These are phyloP conservation scores for Scenedesmus sp. DNA, from an alignment of 163 green algal genomes.

Conservation along the genomic window DNA sequence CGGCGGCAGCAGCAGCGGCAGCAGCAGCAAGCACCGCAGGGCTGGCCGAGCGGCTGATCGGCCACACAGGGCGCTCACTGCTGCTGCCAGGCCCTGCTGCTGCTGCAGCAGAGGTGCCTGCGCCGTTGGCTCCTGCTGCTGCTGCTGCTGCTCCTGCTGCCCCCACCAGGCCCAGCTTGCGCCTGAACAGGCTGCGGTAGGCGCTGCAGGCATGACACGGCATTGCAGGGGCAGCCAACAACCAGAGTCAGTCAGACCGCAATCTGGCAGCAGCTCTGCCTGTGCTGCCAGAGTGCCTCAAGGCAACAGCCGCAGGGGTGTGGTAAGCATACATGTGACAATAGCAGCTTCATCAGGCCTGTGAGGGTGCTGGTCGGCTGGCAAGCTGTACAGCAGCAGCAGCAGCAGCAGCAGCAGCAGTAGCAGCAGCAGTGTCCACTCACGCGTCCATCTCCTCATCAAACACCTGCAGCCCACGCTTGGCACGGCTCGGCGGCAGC, in stretches of 20 bases:
- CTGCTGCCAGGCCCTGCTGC: not conserved
- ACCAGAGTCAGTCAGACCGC: not conserved
- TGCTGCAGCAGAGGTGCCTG: slow-evolving; percentile 18
- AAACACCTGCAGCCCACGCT: slow-evolving; percentile 53
- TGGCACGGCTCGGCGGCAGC: slow-evolving; percentile 42
- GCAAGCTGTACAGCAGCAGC: not conserved
- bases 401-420: not conserved
- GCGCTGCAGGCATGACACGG: slow-evolving; percentile 45
- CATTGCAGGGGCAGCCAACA: not conserved
- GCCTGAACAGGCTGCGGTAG: slow-evolving; percentile 62
- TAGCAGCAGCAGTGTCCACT: not conserved
- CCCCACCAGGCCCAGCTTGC: slow-evolving; percentile 72
- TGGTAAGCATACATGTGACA: not conserved
- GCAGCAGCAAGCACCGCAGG: slow-evolving; percentile 24
- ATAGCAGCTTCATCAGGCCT: not conserved
- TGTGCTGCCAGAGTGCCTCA: not conserved
- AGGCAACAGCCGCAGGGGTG: no score
- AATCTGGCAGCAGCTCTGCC: not conserved
- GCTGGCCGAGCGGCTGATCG: not conserved
- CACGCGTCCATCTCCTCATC: slow-evolving; percentile 60
- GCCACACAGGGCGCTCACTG: slow-evolving; percentile 7
- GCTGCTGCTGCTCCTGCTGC: slow-evolving; percentile 18
- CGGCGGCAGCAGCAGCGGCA: slow-evolving; percentile 1
- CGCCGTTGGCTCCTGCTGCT: slow-evolving; percentile 12
- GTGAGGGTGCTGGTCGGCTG: no score